Evolutionary conservation across 2,329 filamentous ascomycete genomes (phyloP).

Genomic region (Fusarium humuli): DNA sequence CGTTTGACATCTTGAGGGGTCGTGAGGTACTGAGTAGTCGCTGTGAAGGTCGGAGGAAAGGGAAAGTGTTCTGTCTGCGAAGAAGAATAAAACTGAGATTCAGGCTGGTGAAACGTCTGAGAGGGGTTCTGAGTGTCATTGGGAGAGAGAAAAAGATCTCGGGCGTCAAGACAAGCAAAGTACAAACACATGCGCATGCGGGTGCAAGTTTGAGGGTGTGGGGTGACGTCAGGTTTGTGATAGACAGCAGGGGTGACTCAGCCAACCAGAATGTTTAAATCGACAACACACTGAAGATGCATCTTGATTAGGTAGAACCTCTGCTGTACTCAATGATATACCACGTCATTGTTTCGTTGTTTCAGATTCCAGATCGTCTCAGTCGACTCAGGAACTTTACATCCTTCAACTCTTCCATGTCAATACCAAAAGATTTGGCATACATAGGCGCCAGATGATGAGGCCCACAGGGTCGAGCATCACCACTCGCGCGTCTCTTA

Average conservation of each 20-base stretch:
- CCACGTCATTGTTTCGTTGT: background rate
- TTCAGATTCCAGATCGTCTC: background rate
- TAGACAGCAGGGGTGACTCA: constrained; percentile 1
- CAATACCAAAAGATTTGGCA: background rate
- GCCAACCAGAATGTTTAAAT: constrained; percentile 14
- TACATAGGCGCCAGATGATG: constrained; percentile 6
- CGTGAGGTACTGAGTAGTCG: constrained; percentile 39
- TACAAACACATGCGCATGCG: constrained; percentile 20
- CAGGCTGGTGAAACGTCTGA: constrained; percentile 13
- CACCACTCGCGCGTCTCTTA: constrained; percentile 5
- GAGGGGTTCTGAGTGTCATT: constrained; percentile 36
- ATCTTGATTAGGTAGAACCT: background rate
- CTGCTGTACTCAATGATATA: background rate
- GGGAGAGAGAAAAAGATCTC: constrained; percentile 16
- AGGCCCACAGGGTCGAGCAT: constrained; percentile 11
- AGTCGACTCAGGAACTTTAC: background rate
- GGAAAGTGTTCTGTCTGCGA: background rate
- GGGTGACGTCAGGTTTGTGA: constrained; percentile 49
- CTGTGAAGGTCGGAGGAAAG: constrained; percentile 2
- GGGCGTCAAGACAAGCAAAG: constrained; percentile 28
- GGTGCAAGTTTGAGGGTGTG: constrained; percentile 39
- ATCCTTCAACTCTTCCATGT: constrained; percentile 8
- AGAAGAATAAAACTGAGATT: background rate
- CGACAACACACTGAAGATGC: background rate
- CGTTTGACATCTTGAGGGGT: constrained; percentile 71